Evolutionary conservation across 106 monocot genomes (phyloP).

Genomic region (Vanilla planifolia): DNA sequence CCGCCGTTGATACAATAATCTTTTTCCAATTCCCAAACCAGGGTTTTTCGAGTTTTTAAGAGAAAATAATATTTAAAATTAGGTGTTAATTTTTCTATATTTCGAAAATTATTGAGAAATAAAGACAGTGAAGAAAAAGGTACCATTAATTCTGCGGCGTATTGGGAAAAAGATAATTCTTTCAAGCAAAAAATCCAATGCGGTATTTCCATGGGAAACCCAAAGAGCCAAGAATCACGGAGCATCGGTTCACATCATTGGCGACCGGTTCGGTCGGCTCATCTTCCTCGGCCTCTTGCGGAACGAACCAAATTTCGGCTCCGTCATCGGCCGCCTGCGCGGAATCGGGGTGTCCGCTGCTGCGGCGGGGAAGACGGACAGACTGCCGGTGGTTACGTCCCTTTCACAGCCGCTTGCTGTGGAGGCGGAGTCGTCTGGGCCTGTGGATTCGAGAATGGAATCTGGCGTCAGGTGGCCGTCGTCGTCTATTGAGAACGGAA

Average conservation of each 20-base stretch:
- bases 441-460: conserved; percentile 42
- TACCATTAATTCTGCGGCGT: no score
- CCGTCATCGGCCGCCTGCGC: neutral
- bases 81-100: no score
- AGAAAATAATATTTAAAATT: no score
- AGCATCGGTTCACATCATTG: conserved; percentile 34
- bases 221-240: neutral
- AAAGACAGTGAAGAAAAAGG: no score
- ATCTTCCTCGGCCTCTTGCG: conserved; percentile 35
- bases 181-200: neutral
- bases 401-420: conserved; percentile 9
- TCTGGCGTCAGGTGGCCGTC: conserved; percentile 63
- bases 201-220: neutral
- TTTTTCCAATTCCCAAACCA: no score
- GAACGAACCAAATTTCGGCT: neutral
- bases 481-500: conserved; percentile 46
- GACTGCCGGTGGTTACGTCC: conserved; percentile 3
- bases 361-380: neutral
- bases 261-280: conserved; percentile 45
- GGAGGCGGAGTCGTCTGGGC: conserved; percentile 12
- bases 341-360: conserved; percentile 8
- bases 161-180: no score
- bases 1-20: no score
- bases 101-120: no score
- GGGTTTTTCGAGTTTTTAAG: no score